Conservation (phyloP, 306 rosid genomes). For the Delonix regia region DNA sequence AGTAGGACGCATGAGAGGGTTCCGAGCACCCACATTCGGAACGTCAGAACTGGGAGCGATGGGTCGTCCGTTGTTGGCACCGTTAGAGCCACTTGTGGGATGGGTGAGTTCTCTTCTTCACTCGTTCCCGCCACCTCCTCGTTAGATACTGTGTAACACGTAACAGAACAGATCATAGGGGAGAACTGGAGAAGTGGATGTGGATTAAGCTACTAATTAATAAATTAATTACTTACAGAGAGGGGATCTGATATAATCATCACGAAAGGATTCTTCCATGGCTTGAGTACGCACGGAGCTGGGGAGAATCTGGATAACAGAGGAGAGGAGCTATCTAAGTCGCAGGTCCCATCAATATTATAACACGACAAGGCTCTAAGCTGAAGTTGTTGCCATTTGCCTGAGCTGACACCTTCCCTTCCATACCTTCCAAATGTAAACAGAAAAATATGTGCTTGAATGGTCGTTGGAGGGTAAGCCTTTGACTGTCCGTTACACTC, state of each 20-base stretch:
- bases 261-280: constrained; percentile 33
- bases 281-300: too few species aligned
- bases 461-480: neutral
- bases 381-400: neutral
- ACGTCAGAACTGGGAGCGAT: constrained; percentile 71
- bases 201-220: neutral
- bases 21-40: constrained; percentile 92
- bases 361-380: neutral
- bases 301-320: neutral
- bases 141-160: constrained; percentile 12
- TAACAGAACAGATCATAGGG: neutral
- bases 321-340: neutral
- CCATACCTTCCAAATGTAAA: neutral
- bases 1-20: constrained; percentile 66
- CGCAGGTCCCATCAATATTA: neutral
- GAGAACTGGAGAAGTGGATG: neutral
- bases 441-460: neutral
- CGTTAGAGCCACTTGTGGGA: constrained; percentile 84
- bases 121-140: neutral
- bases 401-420: neutral
- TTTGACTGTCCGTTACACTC: neutral
- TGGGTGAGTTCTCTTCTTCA: constrained; percentile 65
- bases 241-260: constrained; percentile 38
- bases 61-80: constrained; percentile 77
- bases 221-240: constrained; percentile 33